These are phyloP conservation scores for Colletotrichum karsti DNA, from an alignment of 2,329 filamentous ascomycete species.

Conservation along the genomic window DNA sequence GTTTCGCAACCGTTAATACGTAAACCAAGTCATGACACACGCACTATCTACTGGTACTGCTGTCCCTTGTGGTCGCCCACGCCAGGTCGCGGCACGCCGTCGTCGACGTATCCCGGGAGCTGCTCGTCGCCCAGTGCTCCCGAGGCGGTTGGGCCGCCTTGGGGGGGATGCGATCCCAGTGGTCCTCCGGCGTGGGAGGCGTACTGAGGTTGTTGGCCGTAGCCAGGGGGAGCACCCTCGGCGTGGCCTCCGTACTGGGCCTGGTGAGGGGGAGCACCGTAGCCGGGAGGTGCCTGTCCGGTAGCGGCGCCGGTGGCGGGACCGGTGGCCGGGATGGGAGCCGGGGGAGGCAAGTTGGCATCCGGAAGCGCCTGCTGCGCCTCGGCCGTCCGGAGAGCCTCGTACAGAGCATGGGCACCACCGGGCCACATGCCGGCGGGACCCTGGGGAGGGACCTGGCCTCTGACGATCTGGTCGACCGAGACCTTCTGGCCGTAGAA, in stretches of 20 bases:
- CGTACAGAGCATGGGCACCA: constrained; percentile 39
- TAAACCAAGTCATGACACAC: neutral
- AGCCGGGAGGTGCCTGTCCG: neutral
- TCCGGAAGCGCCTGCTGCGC: constrained; percentile 31
- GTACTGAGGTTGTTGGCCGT: constrained; percentile 14
- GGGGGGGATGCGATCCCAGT: constrained; percentile 13
- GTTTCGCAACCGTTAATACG: neutral
- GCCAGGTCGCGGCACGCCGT: constrained; percentile 23
- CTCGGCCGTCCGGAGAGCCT: constrained; percentile 42
- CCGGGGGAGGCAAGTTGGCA: constrained; percentile 26
- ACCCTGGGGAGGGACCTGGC: constrained; percentile 44
- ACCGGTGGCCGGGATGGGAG: constrained; percentile 2
- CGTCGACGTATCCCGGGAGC: constrained; percentile 28
- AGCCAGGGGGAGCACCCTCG: neutral
- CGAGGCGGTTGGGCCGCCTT: constrained; percentile 10
- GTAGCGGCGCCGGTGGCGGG: neutral
- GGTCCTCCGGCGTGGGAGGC: constrained; percentile 35
- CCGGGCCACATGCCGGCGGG: constrained; percentile 40
- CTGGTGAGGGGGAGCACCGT: constrained; percentile 9
- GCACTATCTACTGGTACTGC: constrained; percentile 20
- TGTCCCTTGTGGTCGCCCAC: constrained; percentile 29
- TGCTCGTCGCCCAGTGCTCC: constrained; percentile 18
- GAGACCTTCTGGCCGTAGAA: constrained; percentile 77
- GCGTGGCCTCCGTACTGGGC: constrained; percentile 1
- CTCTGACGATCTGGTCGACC: constrained; percentile 56